Evolutionary conservation across 345 rosid species (phyloP), one percentile per base, ranked within the genome.

Genomic region (Populus alba): DNA sequence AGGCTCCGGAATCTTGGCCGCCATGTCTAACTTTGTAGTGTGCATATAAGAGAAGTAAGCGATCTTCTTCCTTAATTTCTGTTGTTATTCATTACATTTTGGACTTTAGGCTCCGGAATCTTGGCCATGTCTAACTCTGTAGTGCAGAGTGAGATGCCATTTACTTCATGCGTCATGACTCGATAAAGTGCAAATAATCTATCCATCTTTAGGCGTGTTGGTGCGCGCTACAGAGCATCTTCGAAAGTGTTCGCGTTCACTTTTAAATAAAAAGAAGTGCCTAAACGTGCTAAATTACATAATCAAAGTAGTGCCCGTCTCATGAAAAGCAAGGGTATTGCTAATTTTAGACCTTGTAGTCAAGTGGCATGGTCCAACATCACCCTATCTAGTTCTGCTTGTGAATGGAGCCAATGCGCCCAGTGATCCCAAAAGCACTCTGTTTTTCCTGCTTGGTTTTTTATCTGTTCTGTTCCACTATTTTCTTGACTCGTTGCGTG

Each of bases 21-120:
- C 18, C 16, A 9, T 67, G 35, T 35, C 45, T 1, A 8, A 35
- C 39, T 67, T 38, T 9, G 41, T 7, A 0, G 31, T 33, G 35
- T 94, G 97, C 98, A 96, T 68, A 89, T 96, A 41, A 90, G 85
- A 84, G 89, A 94, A 75, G 99, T 96, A 88, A 43, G 74, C 75
- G 6, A 41, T 41, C 8, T 53, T 43, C 51, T 61, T 70, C 74
- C 75, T 74, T 71, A 15, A 43, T 47, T 29, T 38, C 7, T 41
- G 41, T 23, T 33, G 15, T n/a, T 8, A 25, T 17, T 41, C 20
- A 51, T 27, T 16, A 0, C 5, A 9, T 66, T n/a, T 71, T 47
- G 16, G 23, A 67, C 17, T 71, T 76, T 80, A 71, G 72, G 72
- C 59, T 51, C 49, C 68, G 71, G 41, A 78, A 27, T 27, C 23